Evolutionary conservation across 108 stramenopile species (phyloP).

Genomic region (Nitzschia sp.): DNA sequence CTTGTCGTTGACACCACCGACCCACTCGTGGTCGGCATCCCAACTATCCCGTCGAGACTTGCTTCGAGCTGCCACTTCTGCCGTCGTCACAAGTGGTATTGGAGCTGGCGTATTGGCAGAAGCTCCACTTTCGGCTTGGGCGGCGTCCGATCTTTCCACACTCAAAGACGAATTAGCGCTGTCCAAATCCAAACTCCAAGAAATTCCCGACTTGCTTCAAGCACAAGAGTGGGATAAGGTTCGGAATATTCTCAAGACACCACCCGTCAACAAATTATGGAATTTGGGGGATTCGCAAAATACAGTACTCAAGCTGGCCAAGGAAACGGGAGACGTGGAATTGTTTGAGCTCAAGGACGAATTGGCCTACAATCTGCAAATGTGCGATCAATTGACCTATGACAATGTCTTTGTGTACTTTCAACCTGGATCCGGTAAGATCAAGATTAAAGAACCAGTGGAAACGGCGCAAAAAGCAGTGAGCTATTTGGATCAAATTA

Average conservation of each 20-base stretch:
- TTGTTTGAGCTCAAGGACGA: conserved; percentile 79
- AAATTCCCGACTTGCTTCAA: conserved; percentile 55
- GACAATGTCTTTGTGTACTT: conserved; percentile 77
- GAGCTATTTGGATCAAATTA: conserved; percentile 31
- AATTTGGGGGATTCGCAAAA: conserved; percentile 74
- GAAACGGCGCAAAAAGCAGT: conserved; percentile 60
- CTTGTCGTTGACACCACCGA: background rate
- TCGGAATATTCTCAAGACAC: conserved; percentile 71
- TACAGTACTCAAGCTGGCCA: conserved; percentile 60
- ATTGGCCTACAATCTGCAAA: conserved; percentile 61
- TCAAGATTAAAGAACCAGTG: conserved; percentile 64
- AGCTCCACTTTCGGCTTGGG: background rate
- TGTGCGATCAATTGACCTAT: conserved; percentile 80
- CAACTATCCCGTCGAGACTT: background rate
- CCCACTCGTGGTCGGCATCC: background rate
- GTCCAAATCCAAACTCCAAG: conserved; percentile 39
- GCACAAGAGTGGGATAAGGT: conserved; percentile 71
- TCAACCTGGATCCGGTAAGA: conserved; percentile 74
- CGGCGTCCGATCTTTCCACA: background rate
- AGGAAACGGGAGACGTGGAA: conserved; percentile 60
- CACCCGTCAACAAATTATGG: conserved; percentile 75
- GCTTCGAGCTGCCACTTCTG: background rate
- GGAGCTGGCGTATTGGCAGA: background rate
- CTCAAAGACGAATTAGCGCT: conserved; percentile 32
- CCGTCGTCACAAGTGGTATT: background rate